Base-by-base conservation (phyloP, 1,139 yeast species). In the Yamadazyma diospyri region DNA sequence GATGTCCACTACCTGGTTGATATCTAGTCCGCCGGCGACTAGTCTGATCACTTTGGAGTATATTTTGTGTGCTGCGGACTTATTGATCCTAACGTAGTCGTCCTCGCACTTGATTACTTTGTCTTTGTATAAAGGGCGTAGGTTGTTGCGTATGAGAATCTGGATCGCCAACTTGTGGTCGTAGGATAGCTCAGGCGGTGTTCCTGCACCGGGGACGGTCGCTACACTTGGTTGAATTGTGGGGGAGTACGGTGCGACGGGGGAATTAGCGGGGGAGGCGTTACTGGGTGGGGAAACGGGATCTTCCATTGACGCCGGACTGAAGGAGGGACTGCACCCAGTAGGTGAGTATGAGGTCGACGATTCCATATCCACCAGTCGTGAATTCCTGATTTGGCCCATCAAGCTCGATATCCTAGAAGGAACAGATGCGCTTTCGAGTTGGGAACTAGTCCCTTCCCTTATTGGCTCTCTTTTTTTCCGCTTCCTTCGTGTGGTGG, bases 121-220 rank as follows among this genome's bases (percentile, higher is more conserved):
- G 2, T 61, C 55, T 16, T 59, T 56, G 45, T 75, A 78, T 18
- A 71, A 53, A 1, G 78, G 76, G 27, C 78, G 57, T 21, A 81
- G 51, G 12, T 57, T 63, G 19, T 61, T 59, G 23, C 86, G 57
- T 6, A 81, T 79, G 37, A 74, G 64, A 16, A 51, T 59, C 46
- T 79, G 86, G 14, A 80, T 68, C 35, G 51, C 56, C 6, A 55
- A 53, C 44, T 80, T 79, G 38, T 72, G 73, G 21, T 63, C 69
- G 14, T 64, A 55, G 0, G 69, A 49, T 18, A 73, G 50, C 27
- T 50, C 53, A 17, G 37, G 6, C 4, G 8, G 11, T 19, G 15
- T 13, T n/a, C 10, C 11, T 32, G 36, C 25, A 18, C 8, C 9
- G 9, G 20, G 6, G 9, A 9, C 9, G 9, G 20, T 9, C 6